Evolutionary conservation across 2,329 filamentous ascomycete species (phyloP), one percentile per base, ranked within the genome.

Genomic region (Fusarium longipes): DNA sequence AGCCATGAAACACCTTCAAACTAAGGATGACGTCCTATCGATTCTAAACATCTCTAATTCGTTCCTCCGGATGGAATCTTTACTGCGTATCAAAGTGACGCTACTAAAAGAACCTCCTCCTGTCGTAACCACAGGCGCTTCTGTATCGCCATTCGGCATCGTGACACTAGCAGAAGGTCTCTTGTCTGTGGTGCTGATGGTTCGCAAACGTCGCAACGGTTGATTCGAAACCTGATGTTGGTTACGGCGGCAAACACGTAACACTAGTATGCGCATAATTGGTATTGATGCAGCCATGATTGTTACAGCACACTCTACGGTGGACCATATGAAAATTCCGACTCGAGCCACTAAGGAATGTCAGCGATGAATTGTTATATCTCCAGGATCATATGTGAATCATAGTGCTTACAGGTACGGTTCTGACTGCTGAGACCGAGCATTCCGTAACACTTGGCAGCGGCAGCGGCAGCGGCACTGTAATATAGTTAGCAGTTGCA

Each of bases 401-500:
- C 14, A 8, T 2, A 18, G 5, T 15, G 12, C 53, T 36, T 2
- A 59, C 57, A 18, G 5, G 57, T 59, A 5, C 57, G 42, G 1
- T 59, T 59, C 18, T 50, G 29, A 3, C 42, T 50, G 14, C 29
- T 12, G 1, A 59, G 53, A 14, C 57, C 42, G 6, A 59, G 42
- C 53, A 59, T 49, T 0, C 36, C 30, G 4, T 42, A 42, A 17
- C 35, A 59, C 5, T 59, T 59, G 0, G n/a, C 42, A 2, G 18
- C 57, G 1, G 57, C 57, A 1, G 53, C 30, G 1, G 53, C 57
- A 3, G 42, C 42, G 15, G 57, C 57, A 25, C 56, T 59, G 3
- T 8, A 0, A 0, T 2, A 0, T 25, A 0, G 2, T 57, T 15
- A 59, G 56, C 0, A 1, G 8, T 1, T 12, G 3, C 4, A 5